Percentiles rank a stretch among this genome's conserved stretches.
These are phyloP conservation scores for Suillus spraguei DNA, from an alignment of 768 basidiomycete genomes.

Conservation along the genomic window DNA sequence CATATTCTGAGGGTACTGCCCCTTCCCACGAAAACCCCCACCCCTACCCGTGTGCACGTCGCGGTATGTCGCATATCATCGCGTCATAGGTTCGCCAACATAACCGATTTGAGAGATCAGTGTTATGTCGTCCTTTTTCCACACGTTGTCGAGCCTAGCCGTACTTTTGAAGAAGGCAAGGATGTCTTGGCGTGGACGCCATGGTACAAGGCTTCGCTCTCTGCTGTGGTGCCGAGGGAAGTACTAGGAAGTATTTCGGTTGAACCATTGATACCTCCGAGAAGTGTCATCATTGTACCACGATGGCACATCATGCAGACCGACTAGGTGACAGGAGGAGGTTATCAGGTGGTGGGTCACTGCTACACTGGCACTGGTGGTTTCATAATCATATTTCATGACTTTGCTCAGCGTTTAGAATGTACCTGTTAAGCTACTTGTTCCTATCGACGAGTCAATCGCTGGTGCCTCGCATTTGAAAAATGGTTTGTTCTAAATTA, in stretches of 20 bases:
- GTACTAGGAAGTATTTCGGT: conserved; percentile 24
- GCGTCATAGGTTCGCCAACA: conserved; percentile 20
- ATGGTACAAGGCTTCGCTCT: conserved; percentile 45
- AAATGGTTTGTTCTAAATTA: background rate
- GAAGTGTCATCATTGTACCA: conserved; percentile 32
- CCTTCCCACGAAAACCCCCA: conserved; percentile 25
- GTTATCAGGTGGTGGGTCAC: background rate
- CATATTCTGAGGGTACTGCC: conserved; percentile 47
- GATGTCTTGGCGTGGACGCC: conserved; percentile 53
- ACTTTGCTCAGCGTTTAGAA: too few relatives aligned
- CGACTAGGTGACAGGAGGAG: background rate
- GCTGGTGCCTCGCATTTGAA: background rate
- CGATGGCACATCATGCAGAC: conserved; percentile 26
- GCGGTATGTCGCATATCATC: conserved; percentile 43
- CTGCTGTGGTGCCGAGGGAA: conserved; percentile 15
- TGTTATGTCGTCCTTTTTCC: conserved; percentile 39
- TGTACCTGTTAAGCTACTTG: background rate
- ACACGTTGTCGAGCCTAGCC: conserved; percentile 25
- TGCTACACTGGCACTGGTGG: background rate
- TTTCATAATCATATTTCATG: conserved; percentile 7
- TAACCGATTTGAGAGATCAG: conserved; percentile 22
- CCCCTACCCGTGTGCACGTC: conserved; percentile 36
- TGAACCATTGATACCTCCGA: conserved; percentile 31
- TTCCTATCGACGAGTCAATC: background rate
- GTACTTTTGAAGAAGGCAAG: conserved; percentile 42